These are phyloP conservation scores for Neofusicoccum umdonicola DNA, from an alignment of 2,329 filamentous ascomycete species.

Conservation along the genomic window DNA sequence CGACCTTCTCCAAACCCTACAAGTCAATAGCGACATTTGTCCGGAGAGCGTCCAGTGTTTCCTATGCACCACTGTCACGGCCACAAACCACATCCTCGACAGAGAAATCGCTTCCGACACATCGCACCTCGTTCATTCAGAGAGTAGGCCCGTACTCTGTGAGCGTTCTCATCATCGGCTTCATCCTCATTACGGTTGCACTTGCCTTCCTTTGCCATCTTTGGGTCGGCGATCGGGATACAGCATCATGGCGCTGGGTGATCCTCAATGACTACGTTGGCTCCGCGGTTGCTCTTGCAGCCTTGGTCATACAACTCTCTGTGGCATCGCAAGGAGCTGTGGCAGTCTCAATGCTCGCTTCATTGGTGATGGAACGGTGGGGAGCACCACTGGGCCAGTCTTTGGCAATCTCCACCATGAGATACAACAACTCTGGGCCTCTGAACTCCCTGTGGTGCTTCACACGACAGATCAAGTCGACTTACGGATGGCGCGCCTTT, in stretches of 20 bases:
- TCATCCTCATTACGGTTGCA: neutral
- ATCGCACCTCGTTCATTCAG: neutral
- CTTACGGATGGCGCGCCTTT: neutral
- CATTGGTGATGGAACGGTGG: neutral
- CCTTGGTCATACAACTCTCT: neutral
- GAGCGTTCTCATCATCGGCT: neutral
- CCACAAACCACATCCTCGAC: neutral
- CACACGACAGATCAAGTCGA: neutral
- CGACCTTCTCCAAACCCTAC: neutral
- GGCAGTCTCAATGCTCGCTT: constrained; percentile 2
- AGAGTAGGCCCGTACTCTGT: neutral
- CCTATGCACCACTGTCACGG: neutral
- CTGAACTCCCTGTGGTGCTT: neutral
- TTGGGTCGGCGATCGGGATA: neutral
- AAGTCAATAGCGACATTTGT: neutral
- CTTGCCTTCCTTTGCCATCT: neutral
- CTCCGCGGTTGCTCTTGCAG: neutral
- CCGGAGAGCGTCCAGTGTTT: neutral
- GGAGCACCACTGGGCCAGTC: neutral
- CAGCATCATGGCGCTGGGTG: neutral
- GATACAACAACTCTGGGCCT: neutral
- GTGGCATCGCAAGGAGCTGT: neutral
- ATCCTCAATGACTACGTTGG: neutral
- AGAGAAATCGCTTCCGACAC: neutral
- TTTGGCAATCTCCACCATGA: neutral